Evolutionary conservation across 108 stramenopile species (phyloP), one percentile per base, ranked within the genome.

Genomic region (Seminavis robusta): DNA sequence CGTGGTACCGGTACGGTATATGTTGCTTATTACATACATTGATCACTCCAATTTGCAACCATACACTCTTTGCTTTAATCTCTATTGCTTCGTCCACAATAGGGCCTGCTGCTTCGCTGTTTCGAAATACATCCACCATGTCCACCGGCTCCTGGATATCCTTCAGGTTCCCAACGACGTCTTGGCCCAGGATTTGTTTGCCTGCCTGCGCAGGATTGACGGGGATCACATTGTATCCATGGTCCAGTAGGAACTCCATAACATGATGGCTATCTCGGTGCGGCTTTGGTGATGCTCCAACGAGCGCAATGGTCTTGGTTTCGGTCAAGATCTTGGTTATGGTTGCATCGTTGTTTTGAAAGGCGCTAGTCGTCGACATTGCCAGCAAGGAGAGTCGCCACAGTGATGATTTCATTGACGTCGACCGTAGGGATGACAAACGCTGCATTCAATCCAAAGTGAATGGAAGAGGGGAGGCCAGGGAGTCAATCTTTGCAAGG

Each of bases 91-190:
- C 86, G 44, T 91, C 89, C 8, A 91, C 83, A 55, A 91, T 63
- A 8, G 61, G 56, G 10, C 83, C 85, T 4, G 81, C 85, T 43
- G 73, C 70, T 38, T 71, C 72, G 2, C 81, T 55, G 50, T 74
- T 72, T 1, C 85, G 78, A 60, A 92, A 92, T 10, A 92, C 61
- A 56, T 92, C 87, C 33, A 89, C 90, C 87, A 92, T 88, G 49
- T 92, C 90, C 16, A 92, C 53, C n/a, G 71, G 69, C 26, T 57
- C 56, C 3, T 75, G 53, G 25, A 86, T 81, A 34, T 73, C 62
- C 46, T 67, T 38, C 20, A 92, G 62, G 67, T 54, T 77, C 0
- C 55, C 68, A 61, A 75, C 86, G 0, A 92, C 90, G 17, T 55
- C 77, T 57, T 84, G 69, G 10, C 80, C 87, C 28, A 76, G 76